phyloP scores from a whole-genome alignment of 2,329 filamentous ascomycete species.

The Colletotrichum sansevieriae region DNA sequence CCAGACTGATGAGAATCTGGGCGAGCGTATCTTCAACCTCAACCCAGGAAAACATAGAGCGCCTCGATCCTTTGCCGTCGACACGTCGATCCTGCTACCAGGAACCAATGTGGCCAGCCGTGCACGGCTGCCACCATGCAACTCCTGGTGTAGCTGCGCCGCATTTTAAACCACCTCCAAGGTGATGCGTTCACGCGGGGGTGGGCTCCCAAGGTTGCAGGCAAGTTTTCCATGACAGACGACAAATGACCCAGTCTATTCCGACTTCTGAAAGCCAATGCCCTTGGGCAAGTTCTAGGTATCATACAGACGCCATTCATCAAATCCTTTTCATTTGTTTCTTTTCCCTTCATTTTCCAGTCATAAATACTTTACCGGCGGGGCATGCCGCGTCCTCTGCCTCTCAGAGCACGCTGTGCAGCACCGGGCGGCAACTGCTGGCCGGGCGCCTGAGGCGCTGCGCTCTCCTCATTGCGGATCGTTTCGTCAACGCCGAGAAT shows the following conservation, averaged over 20 bases:
- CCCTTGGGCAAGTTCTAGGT: slow-evolving; percentile 40
- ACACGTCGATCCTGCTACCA: no score
- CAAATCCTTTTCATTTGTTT: slow-evolving; percentile 39
- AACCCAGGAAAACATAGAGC: no score
- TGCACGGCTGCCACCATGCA: no score
- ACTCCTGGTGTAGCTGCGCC: no score
- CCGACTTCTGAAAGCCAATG: slow-evolving; percentile 39
- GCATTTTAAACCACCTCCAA: no score
- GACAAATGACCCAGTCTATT: slow-evolving; percentile 43
- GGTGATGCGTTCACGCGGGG: no score
- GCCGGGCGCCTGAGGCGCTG: slow-evolving; percentile 83
- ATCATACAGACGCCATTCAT: slow-evolving; percentile 44
- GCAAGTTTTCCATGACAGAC: slow-evolving; percentile 11
- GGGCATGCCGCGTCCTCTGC: slow-evolving; percentile 90
- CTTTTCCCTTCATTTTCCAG: slow-evolving; percentile 43
- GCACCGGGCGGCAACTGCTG: slow-evolving; percentile 82
- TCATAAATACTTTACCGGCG: slow-evolving; percentile 68
- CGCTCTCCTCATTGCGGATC: slow-evolving; percentile 96
- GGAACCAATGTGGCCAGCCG: no score
- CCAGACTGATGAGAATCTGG: no score
- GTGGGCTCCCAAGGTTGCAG: no score
- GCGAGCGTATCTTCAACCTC: no score
- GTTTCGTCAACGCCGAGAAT: slow-evolving; percentile 98
- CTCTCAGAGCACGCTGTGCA: slow-evolving; percentile 88
- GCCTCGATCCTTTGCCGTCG: no score